phyloP scores from a whole-genome alignment of 352 stramenopile genomes.

The Pythium phragmiticola region DNA sequence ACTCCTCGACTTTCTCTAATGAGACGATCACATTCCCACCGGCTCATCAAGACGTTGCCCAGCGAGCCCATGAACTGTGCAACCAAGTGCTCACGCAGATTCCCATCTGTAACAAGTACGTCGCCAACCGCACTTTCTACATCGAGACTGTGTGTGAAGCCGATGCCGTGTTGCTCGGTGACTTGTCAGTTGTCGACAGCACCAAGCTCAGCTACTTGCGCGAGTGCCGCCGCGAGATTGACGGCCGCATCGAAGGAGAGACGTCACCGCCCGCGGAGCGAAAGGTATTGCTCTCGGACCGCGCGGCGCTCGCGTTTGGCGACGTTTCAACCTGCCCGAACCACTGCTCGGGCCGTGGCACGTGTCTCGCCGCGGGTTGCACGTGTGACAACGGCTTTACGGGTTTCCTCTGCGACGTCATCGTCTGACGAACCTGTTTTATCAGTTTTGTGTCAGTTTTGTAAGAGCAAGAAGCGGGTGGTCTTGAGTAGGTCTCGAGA shows the following conservation, averaged over 20 bases:
- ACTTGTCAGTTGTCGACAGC: constrained; percentile 31
- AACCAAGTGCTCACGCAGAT: constrained; percentile 27
- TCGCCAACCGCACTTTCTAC: constrained; percentile 29
- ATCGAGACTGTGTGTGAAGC: constrained; percentile 28
- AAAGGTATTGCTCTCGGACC: constrained; percentile 17
- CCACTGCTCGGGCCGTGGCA: constrained; percentile 27
- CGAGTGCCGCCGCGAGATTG: constrained; percentile 35
- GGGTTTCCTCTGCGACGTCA: constrained; percentile 27
- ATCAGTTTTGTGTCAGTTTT: neutral
- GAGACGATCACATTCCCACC: constrained; percentile 4
- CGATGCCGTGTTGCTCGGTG: constrained; percentile 21
- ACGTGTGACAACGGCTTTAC: constrained; percentile 31
- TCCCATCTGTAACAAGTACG: constrained; percentile 27
- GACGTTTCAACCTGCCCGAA: constrained; percentile 21
- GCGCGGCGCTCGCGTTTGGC: constrained; percentile 23
- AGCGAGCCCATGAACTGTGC: constrained; percentile 25
- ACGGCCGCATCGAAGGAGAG: constrained; percentile 25
- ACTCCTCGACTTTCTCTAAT: neutral
- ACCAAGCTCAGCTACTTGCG: constrained; percentile 36
- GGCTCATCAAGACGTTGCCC: constrained; percentile 5
- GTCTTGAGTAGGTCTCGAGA: neutral
- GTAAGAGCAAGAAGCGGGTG: neutral
- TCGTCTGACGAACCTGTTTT: neutral
- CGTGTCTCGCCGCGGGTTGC: constrained; percentile 28
- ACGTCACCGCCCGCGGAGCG: constrained; percentile 16